Base-by-base conservation (phyloP, 805 yeast species). In the Metschnikowia dekortorum region DNA sequence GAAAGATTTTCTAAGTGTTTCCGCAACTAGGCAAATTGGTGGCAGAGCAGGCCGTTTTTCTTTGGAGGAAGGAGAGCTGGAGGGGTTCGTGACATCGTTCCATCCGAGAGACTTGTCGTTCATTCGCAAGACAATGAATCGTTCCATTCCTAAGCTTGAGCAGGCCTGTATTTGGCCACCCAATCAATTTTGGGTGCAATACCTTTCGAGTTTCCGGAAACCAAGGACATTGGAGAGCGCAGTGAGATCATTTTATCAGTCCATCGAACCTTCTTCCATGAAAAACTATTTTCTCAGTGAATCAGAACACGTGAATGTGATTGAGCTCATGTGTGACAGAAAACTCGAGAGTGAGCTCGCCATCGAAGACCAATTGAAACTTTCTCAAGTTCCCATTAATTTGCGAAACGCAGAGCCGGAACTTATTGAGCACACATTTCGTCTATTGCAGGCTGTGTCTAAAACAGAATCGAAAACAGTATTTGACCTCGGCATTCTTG, bases 31-130 rank as follows among this genome's bases (percentile, higher is more conserved):
- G 64, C 99, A 94, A 65, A 92, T 94, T 53, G 97, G 94, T 4
- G 99, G 99, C 1, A 75, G 99, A 54, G 99, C 99, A 0, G 99
- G 99, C 1, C 70, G 99, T 53, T 94, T 71, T 59, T 78, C 65
- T 6, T 41, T 57, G 34, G 61, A 58, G 31, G 56, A 57, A 9
- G 74, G 72, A 6, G 66, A 69, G 45, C 68, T 63, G 69, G 75
- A 69, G 47, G 79, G 79, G 2, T 65, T 73, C 56, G 83, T 87
- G 1, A 76, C 85, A 0, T 82, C 90, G 0, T 69, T 82, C 50
- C 65, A 68, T 14, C 46, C 58, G 2, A 59, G 63, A 3, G 84
- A 79, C 39, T 66, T 85, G 49, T 59, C 61, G 1, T 69, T 69
- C 44, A 71, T 89, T 10, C 65, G 62, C 37, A 60, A 68, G 11